These are phyloP conservation scores for Lachnellula subtilissima DNA, from an alignment of 2,329 filamentous ascomycete species.

Conservation along the genomic window DNA sequence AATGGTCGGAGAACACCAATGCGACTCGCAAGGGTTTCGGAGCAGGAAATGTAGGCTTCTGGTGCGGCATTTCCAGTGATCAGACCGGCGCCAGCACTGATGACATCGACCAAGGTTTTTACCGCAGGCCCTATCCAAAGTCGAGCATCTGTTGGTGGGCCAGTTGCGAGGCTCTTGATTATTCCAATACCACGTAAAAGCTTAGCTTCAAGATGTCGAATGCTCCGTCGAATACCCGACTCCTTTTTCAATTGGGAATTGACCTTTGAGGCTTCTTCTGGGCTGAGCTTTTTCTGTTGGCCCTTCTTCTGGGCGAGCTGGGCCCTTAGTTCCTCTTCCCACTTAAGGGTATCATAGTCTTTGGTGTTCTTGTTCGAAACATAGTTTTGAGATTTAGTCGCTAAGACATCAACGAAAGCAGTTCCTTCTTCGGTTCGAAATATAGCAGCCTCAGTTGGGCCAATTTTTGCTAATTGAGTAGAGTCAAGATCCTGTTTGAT, in stretches of 20 bases:
- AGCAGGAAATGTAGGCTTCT: conserved; percentile 72
- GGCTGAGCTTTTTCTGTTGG: conserved; percentile 80
- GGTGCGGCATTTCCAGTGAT: conserved; percentile 78
- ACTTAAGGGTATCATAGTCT: conserved; percentile 93
- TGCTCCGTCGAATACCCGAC: conserved; percentile 66
- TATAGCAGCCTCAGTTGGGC: conserved; percentile 86
- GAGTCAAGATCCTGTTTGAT: conserved; percentile 70
- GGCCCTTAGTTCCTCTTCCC: conserved; percentile 86
- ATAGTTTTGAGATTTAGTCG: conserved; percentile 67
- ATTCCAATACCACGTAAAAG: conserved; percentile 82
- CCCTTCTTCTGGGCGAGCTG: conserved; percentile 94
- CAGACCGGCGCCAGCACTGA: conserved; percentile 75
- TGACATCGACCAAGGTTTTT: conserved; percentile 64
- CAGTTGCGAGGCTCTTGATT: conserved; percentile 73
- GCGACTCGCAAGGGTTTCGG: conserved; percentile 67
- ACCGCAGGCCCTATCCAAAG: conserved; percentile 85
- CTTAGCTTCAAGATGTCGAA: conserved; percentile 63
- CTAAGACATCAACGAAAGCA: conserved; percentile 84
- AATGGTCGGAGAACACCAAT: conserved; percentile 75
- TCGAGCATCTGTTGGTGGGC: conserved; percentile 82
- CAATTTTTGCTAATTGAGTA: conserved; percentile 64
- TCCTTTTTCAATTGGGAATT: conserved; percentile 90
- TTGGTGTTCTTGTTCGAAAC: conserved; percentile 84
- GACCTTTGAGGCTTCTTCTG: conserved; percentile 85
- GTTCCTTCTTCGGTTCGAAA: conserved; percentile 86